A percentile compares a stretch with the other conserved stretches of the same genome.
Evolutionary conservation across 257 asterid genomes (phyloP).

Genomic region (Rubia yunnanensis): DNA sequence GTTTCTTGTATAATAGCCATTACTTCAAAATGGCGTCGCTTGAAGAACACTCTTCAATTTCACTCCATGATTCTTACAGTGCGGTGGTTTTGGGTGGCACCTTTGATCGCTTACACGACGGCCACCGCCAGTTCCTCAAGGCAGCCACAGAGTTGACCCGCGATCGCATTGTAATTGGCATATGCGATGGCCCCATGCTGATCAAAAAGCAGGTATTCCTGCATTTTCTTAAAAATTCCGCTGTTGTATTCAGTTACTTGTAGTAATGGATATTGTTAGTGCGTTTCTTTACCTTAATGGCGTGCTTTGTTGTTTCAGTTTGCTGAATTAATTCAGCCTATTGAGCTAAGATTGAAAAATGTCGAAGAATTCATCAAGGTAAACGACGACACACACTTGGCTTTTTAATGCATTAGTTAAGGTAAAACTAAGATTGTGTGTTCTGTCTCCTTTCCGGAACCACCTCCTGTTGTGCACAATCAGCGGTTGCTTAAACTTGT

Average conservation of each 20-base stretch:
- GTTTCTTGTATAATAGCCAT: too few species aligned
- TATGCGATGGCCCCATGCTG: slow-evolving; percentile 89
- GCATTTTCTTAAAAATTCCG: not conserved
- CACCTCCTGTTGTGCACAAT: not conserved
- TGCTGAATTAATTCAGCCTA: slow-evolving; percentile 58
- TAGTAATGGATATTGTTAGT: not conserved
- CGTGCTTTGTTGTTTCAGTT: slow-evolving; percentile 41
- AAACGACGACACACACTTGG: not conserved
- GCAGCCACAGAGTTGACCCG: slow-evolving; percentile 62
- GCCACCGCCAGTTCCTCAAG: slow-evolving; percentile 92
- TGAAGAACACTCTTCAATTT: slow-evolving; percentile 27
- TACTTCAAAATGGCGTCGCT: slow-evolving; percentile 32
- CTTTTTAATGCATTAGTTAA: not conserved
- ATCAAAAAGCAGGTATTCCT: slow-evolving; percentile 54
- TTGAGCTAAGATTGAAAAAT: slow-evolving; percentile 54
- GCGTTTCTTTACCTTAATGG: not conserved
- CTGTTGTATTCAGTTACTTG: not conserved
- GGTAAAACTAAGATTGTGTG: not conserved
- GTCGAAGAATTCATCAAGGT: slow-evolving; percentile 80
- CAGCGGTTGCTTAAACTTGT: not conserved
- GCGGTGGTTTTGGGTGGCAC: slow-evolving; percentile 95
- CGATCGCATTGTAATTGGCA: slow-evolving; percentile 73
- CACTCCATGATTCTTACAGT: slow-evolving; percentile 50
- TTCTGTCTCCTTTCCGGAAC: not conserved
- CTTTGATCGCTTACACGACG: slow-evolving; percentile 87